These are phyloP conservation scores for Vitis hybrid DNA, from an alignment of 177 flowering plant genomes.

Conservation along the genomic window DNA sequence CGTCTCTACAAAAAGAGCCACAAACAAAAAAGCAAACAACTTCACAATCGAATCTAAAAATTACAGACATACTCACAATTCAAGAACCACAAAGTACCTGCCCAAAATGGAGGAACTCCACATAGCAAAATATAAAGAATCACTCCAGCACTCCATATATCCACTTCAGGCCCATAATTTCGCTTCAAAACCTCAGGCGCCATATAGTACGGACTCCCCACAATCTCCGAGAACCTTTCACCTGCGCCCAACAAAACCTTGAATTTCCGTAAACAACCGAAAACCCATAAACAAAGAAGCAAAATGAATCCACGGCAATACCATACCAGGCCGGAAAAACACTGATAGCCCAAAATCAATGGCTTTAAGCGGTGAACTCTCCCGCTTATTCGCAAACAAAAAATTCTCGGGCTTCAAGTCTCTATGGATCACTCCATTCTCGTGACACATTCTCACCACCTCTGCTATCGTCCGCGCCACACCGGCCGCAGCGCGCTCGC, in stretches of 20 bases:
- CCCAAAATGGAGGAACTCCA: constrained; percentile 98
- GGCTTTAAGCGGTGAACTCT: constrained; percentile 76
- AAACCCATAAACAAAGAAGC: neutral
- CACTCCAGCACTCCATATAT: constrained; percentile 96
- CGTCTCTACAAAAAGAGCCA: constrained; percentile 53
- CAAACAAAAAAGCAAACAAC: constrained; percentile 7
- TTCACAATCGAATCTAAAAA: neutral
- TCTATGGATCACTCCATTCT: constrained; percentile 85
- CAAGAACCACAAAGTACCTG: constrained; percentile 48
- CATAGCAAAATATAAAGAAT: constrained; percentile 85
- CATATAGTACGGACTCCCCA: constrained; percentile 98
- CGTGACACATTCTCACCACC: constrained; percentile 94
- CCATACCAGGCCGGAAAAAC: constrained; percentile 57
- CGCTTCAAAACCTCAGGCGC: constrained; percentile 95
- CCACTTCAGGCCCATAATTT: constrained; percentile 88
- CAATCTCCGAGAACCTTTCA: constrained; percentile 88
- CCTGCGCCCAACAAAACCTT: constrained; percentile 35
- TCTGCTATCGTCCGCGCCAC: constrained; percentile 81
- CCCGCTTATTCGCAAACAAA: constrained; percentile 84
- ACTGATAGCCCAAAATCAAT: constrained; percentile 94
- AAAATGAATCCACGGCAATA: neutral
- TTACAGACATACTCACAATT: neutral
- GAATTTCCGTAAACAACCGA: constrained; percentile 2
- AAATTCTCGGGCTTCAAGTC: constrained; percentile 97
- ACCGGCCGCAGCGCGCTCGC: constrained; percentile 81